Evolutionary conservation across 1,139 yeast genomes (phyloP), one percentile per base, ranked within the genome.

Genomic region (Meyerozyma carpophila): DNA sequence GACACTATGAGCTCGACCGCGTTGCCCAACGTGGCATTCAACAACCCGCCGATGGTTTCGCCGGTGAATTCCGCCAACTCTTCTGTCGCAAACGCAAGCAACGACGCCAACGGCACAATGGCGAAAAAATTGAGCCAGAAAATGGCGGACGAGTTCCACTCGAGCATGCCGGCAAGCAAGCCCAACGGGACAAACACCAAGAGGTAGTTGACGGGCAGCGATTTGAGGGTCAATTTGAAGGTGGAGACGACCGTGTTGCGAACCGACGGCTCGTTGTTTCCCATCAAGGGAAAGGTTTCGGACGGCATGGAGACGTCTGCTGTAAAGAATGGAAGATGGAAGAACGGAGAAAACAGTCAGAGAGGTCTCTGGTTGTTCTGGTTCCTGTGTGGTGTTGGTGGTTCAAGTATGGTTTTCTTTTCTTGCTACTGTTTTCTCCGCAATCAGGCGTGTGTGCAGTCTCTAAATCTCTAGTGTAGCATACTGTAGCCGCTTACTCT

Each of bases 21-120:
- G 64, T 93, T 93, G 47, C 98, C 98, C 61, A 93, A 87, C 8
- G 98, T 91, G 3, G 98, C 98, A 66, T 93, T 93, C 57, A 93
- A 72, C 51, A 93, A 73, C 0, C 98, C 98, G 16, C 98, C 98
- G 26, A 91, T 55, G 8, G 97, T 90, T 57, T 88, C 37, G 37
- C 97, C 97, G 21, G 89, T 90, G 52, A 85, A 82, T 47, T 80
- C 88, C 36, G 96, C 81, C 48, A 93, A 73, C 58, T 90, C 95
- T 62, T 93, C 98, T 2, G 99, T 93, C 14, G 97, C 95, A 66
- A 74, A 90, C 0, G 96, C 93, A 47, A 91, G 72, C 28, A 89
- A 73, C 2, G 96, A 86, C 8, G 98, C 98, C 56, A 93, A 72
- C 14, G 98, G 98, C 32, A 93, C 81, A 54, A 93, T 93, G 25